Evolutionary conservation across 805 yeast genomes (phyloP).

Genomic region (Gaillardinia entomophila): DNA sequence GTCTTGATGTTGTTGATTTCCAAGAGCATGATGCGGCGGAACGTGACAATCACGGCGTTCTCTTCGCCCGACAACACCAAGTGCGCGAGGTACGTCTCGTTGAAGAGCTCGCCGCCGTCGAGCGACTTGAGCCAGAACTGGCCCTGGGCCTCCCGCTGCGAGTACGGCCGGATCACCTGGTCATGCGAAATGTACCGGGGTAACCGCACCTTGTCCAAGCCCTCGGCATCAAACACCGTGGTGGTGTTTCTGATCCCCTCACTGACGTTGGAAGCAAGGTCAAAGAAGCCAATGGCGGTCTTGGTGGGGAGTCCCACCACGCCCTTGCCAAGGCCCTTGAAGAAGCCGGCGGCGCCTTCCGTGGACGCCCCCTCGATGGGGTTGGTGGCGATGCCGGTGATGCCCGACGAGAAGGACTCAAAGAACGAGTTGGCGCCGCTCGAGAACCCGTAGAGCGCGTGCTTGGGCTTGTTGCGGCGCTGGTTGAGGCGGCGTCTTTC

Average conservation of each 20-base stretch:
- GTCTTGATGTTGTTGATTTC: constrained; percentile 53
- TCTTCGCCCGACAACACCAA: constrained; percentile 78
- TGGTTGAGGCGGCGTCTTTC: constrained; percentile 70
- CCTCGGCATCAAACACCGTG: constrained; percentile 77
- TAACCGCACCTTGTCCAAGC: constrained; percentile 71
- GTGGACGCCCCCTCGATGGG: constrained; percentile 87
- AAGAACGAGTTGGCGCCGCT: constrained; percentile 85
- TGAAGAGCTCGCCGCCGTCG: constrained; percentile 70
- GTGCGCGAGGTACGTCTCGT: constrained; percentile 81
- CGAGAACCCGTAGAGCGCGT: constrained; percentile 78
- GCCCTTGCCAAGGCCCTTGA: constrained; percentile 92
- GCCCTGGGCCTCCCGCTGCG: constrained; percentile 85
- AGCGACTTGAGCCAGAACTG: constrained; percentile 85
- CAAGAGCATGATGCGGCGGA: constrained; percentile 61
- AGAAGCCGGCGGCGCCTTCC: constrained; percentile 88
- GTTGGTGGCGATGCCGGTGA: constrained; percentile 83
- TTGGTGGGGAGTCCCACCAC: constrained; percentile 94
- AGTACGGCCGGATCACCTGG: constrained; percentile 67
- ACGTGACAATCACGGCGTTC: constrained; percentile 69
- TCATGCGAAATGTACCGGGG: constrained; percentile 74
- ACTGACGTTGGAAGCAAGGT: constrained; percentile 84
- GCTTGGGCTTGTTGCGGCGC: constrained; percentile 73
- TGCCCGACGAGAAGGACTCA: constrained; percentile 81
- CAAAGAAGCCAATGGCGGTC: constrained; percentile 92
- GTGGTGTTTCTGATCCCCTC: constrained; percentile 94